A percentile compares a stretch with the other conserved stretches of the same genome.
These are phyloP conservation scores for Cyathus striatus DNA, from an alignment of 768 basidiomycete species.

Conservation along the genomic window DNA sequence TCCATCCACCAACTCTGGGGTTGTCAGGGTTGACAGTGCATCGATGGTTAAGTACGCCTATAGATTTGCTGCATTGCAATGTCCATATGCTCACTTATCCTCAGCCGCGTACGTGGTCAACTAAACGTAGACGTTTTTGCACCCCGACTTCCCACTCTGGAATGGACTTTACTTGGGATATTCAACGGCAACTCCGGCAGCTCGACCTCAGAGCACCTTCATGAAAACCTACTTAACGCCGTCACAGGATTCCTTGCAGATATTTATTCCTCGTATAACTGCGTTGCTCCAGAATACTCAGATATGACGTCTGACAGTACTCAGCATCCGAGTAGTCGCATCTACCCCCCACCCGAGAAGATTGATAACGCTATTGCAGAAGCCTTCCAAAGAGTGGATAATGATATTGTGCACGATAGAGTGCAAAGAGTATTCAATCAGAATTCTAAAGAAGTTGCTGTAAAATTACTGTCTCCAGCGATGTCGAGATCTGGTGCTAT, in stretches of 20 bases:
- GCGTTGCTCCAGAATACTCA: slow-evolving; percentile 4
- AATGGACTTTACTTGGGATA: slow-evolving; percentile 19
- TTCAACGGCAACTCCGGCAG: slow-evolving; percentile 26
- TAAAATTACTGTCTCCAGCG: slow-evolving; percentile 24
- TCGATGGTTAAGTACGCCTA: too few relatives aligned
- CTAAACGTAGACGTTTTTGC: too few relatives aligned
- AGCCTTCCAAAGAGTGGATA: slow-evolving; percentile 33
- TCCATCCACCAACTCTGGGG: too few relatives aligned
- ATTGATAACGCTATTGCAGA: slow-evolving; percentile 29
- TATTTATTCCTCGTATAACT: slow-evolving; percentile 13
- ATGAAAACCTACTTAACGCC: slow-evolving; percentile 21
- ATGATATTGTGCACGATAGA: slow-evolving; percentile 31
- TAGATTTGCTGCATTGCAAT: too few relatives aligned
- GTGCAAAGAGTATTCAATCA: slow-evolving; percentile 18
- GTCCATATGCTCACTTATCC: too few relatives aligned
- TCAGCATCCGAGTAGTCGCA: slow-evolving; percentile 7
- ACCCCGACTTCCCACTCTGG: slow-evolving; percentile 13
- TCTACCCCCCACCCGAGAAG: slow-evolving; percentile 18
- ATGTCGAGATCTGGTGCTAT: slow-evolving; percentile 38
- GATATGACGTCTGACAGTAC: slow-evolving; percentile 8
- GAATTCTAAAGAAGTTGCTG: slow-evolving; percentile 18
- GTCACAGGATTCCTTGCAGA: slow-evolving; percentile 18
- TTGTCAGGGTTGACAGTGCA: too few relatives aligned
- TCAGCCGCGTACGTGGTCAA: too few relatives aligned
- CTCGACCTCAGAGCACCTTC: slow-evolving; percentile 25